Evolutionary conservation across 2,329 filamentous ascomycete genomes (phyloP).

Genomic region (Aspergillus sp.): DNA sequence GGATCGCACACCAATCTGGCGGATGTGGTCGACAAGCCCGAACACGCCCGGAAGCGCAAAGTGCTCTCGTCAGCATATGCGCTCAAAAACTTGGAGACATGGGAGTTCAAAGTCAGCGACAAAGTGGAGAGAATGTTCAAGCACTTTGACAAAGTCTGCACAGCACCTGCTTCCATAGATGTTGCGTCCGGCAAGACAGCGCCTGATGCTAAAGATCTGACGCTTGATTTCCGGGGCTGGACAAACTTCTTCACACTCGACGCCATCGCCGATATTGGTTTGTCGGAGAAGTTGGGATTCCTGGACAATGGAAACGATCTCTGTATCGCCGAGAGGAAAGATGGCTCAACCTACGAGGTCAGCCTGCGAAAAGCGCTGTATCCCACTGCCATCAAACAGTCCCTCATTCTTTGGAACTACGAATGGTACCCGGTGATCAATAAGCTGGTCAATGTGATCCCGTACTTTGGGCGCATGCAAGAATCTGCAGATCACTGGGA

Average conservation of each 20-base stretch:
- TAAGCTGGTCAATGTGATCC: conserved; percentile 45
- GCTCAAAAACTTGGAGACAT: conserved; percentile 50
- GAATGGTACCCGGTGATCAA: conserved; percentile 47
- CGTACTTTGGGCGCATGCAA: conserved; percentile 35
- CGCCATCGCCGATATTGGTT: conserved; percentile 53
- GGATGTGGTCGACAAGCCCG: conserved; percentile 48
- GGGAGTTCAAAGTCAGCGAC: conserved; percentile 53
- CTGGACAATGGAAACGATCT: conserved; percentile 47
- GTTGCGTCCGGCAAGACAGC: conserved; percentile 23
- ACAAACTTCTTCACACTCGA: conserved; percentile 55
- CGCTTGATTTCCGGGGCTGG: conserved; percentile 49
- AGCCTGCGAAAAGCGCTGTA: conserved; percentile 50
- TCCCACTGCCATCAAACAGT: conserved; percentile 45
- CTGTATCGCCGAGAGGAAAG: conserved; percentile 38
- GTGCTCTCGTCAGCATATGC: conserved; percentile 50
- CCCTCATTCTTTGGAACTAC: conserved; percentile 47
- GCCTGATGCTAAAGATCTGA: conserved; percentile 21
- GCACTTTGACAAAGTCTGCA: conserved; percentile 41
- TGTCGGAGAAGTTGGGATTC: conserved; percentile 49
- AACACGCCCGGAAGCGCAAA: conserved; percentile 50
- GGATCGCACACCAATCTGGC: conserved; percentile 50
- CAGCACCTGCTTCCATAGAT: conserved; percentile 22
- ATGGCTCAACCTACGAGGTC: conserved; percentile 44
- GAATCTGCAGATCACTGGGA: conserved; percentile 41
- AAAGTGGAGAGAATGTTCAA: conserved; percentile 44